Conservation (phyloP, 2,329 filamentous ascomycete species). For the Trichophyton benhamiae region DNA sequence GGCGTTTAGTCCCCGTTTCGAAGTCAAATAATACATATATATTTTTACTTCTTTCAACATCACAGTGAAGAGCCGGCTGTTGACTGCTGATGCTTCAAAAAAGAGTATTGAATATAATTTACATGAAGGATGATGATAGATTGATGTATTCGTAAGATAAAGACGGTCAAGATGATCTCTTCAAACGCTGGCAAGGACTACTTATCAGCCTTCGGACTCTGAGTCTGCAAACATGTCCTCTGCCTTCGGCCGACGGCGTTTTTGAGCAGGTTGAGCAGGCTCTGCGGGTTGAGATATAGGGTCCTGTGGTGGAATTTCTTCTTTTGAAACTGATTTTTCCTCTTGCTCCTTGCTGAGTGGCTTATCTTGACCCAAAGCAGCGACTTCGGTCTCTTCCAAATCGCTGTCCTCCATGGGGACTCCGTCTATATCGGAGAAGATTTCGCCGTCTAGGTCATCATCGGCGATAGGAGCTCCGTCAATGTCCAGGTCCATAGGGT, state of each 20-base stretch:
- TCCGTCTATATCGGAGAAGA: slow-evolving; percentile 34
- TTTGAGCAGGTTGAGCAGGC: slow-evolving; percentile 25
- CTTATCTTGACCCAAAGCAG: slow-evolving; percentile 28
- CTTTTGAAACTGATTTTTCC: slow-evolving; percentile 13
- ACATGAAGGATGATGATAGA: background rate
- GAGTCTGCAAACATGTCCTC: slow-evolving; percentile 82
- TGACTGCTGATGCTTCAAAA: background rate
- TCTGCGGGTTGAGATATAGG: slow-evolving; percentile 13
- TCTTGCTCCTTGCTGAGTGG: slow-evolving; percentile 23
- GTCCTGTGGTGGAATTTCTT: slow-evolving; percentile 11
- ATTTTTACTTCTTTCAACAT: too few relatives aligned
- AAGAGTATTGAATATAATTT: background rate
- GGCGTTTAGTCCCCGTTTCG: background rate
- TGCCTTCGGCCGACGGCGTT: slow-evolving; percentile 56
- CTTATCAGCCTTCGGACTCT: slow-evolving; percentile 38
- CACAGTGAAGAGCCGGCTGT: background rate
- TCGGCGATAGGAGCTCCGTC: slow-evolving; percentile 23
- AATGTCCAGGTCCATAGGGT: slow-evolving; percentile 20
- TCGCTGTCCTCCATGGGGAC: slow-evolving; percentile 38
- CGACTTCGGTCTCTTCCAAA: slow-evolving; percentile 39
- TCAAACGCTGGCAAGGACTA: background rate
- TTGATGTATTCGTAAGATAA: background rate
- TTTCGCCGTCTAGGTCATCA: slow-evolving; percentile 29
- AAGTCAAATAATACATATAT: too few relatives aligned
- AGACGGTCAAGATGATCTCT: background rate